These are phyloP conservation scores for Melampsora medusae DNA, from an alignment of 1,284 basidiomycete species.

Conservation along the genomic window DNA sequence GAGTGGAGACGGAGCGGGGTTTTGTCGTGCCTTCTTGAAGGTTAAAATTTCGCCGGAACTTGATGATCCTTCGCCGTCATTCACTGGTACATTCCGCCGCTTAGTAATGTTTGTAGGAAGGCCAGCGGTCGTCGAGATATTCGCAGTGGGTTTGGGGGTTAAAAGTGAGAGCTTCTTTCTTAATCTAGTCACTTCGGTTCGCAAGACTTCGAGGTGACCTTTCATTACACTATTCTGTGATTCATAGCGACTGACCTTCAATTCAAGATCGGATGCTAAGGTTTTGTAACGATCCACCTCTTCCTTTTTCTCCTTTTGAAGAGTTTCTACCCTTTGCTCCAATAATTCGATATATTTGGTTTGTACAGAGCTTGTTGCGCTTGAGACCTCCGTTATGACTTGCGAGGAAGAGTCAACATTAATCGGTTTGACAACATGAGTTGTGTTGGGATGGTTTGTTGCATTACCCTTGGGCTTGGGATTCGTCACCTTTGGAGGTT, in stretches of 20 bases:
- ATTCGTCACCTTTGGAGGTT: neutral
- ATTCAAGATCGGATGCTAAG: constrained; percentile 17
- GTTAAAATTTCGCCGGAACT: neutral
- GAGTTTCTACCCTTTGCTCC: constrained; percentile 22
- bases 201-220: constrained; percentile 31
- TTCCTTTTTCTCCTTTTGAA: constrained; percentile 28
- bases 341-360: constrained; percentile 31
- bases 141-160: constrained; percentile 12
- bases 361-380: constrained; percentile 21
- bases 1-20: neutral
- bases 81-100: constrained; percentile 19
- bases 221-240: constrained; percentile 24
- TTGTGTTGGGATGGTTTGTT: neutral
- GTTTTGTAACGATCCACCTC: constrained; percentile 38
- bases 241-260: constrained; percentile 13
- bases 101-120: constrained; percentile 18
- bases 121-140: constrained; percentile 1
- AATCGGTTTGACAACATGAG: neutral
- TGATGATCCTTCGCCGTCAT: neutral
- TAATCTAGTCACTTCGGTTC: constrained; percentile 38
- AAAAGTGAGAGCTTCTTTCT: constrained; percentile 30
- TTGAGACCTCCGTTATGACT: neutral
- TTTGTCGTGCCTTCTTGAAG: constrained; percentile 6
- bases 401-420: neutral
- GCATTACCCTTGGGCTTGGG: neutral